Conservation (phyloP, 75 land plant species). For the Cupressus sempervirens region DNA sequence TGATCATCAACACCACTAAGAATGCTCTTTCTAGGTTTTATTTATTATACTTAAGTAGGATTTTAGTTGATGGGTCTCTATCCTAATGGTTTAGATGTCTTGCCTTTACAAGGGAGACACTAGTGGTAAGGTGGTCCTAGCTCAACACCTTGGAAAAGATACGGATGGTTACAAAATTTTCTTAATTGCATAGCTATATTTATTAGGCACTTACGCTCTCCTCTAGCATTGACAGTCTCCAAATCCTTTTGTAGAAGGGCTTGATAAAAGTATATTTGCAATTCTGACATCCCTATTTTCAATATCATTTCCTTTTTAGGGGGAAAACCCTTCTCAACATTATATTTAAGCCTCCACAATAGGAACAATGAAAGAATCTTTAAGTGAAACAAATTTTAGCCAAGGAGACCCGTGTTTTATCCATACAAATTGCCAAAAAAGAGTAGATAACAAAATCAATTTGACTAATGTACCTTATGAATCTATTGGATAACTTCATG, state of each 20-base stretch:
- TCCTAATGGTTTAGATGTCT: too few species aligned
- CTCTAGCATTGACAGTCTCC: constrained; percentile 96
- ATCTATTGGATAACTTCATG: too few species aligned
- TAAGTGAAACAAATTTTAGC: constrained; percentile 15
- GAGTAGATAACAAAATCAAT: too few species aligned
- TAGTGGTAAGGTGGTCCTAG: constrained; percentile 98
- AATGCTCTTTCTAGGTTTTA: too few species aligned
- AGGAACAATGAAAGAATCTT: constrained; percentile 94
- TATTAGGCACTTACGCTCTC: constrained; percentile 89
- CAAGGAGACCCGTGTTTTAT: too few species aligned
- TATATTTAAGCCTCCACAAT: constrained; percentile 87
- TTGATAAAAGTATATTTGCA: constrained; percentile 97
- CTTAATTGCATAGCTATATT: constrained; percentile 98
- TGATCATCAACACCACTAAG: too few species aligned
- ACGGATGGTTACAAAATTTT: constrained; percentile 98
- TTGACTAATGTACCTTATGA: too few species aligned
- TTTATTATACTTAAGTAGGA: too few species aligned
- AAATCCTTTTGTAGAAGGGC: constrained; percentile 97
- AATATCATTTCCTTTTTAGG: constrained; percentile 98
- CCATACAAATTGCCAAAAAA: too few species aligned
- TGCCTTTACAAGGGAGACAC: too few species aligned
- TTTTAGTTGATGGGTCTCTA: too few species aligned
- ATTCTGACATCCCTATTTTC: constrained; percentile 98
- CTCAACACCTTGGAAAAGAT: constrained; percentile 97
- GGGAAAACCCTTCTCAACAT: constrained; percentile 97